Evolutionary conservation across 495 filamentous ascomycete species (phyloP), one percentile per base, ranked within the genome.

Genomic region (Neurospora africana): DNA sequence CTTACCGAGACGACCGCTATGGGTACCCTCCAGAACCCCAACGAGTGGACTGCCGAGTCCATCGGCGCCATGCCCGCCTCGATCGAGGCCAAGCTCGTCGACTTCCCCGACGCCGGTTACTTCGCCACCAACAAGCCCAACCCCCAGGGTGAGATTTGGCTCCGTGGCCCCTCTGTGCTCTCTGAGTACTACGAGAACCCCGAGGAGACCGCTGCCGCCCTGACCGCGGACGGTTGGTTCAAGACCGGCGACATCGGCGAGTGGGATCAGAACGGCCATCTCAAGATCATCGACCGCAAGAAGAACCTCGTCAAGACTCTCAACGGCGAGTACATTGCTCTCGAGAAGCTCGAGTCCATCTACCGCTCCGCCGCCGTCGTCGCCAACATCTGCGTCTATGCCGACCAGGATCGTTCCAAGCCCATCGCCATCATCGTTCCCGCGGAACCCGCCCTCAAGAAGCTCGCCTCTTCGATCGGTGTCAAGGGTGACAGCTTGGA

Each of bases 251-350:
- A 98, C 76, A 95, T 98, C 76, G 94, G 94, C 76, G 92, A 98
- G 84, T 98, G 91, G 82, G 91, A 95, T 79, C 77, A 83, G 72
- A 87, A 90, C 77, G 94, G 94, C 72, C 90, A 97, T 78, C 83
- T 98, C 69, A 88, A 86, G 77, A 91, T 98, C 81, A 97, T 98
- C 77, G 94, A 98, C 82, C 92, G 94, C 77, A 98, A 97, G 92
- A 98, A 98, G 91, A 98, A 98, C 81, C 82, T 98, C 74, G 91
- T 97, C 80, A 98, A 98, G 90, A 99, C 94, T 3, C 85, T 92
- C 71, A 93, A 94, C 79, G 95, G 95, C 77, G 95, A 99, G 84
- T 99, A 99, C 82, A 97, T 99, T 79, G 95, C 95, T 39, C 87
- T 99, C 23, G 95, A 99, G 89, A 99, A 99, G 88, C 92, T 99